Base-by-base conservation (phyloP, 495 filamentous ascomycete species). In the Podospora australis region DNA sequence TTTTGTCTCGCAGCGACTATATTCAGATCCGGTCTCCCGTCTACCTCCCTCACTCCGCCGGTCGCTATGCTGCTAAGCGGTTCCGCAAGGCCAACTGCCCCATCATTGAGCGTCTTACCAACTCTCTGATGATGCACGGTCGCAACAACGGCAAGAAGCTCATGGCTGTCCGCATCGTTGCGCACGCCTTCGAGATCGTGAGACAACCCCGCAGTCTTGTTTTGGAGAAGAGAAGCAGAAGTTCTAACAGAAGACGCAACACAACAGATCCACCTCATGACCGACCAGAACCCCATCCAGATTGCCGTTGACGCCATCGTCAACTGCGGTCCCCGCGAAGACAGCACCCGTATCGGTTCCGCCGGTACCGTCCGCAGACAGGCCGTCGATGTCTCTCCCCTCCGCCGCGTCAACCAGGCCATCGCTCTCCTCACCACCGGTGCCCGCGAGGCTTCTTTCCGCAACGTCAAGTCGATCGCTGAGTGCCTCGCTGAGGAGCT, bases 101-200 rank as follows among this genome's bases (percentile, higher is more conserved):
- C 59, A 97, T 99, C 81, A 95, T 99, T 63, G 92, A 99, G 86
- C 91, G 92, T 70, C 84, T 99, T 52, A 97, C 94, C 78, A 99
- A 99, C 83, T 97, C 92, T 21, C 83, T 99, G 61, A 99, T 99
- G 92, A 97, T 97, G 94, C 95, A 99, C 82, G 92, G 92, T 69
- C 94, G 92, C 75, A 99, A 99, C 84, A 97, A 95, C 87, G 92
- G 92, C 75, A 99, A 99, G 86, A 99, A 99, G 88, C 84, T 97
- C 57, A 95, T 94, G 88, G 94, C 92, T 68, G 90, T 96, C 71
- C 90, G 92, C 72, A 99, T 99, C 56, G 91, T 99, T 64, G 90
- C 91, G 53, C 92, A 99, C 78, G 73, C 91, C 60, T 99, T 99
- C 74, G 94, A 96, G 78, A 97, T 99, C 69, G 90, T 96, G 82